Percentiles rank a stretch among this genome's conserved stretches.
Evolutionary conservation across 2,329 filamentous ascomycete genomes (phyloP).

Genomic region (Fusarium bulbicola): DNA sequence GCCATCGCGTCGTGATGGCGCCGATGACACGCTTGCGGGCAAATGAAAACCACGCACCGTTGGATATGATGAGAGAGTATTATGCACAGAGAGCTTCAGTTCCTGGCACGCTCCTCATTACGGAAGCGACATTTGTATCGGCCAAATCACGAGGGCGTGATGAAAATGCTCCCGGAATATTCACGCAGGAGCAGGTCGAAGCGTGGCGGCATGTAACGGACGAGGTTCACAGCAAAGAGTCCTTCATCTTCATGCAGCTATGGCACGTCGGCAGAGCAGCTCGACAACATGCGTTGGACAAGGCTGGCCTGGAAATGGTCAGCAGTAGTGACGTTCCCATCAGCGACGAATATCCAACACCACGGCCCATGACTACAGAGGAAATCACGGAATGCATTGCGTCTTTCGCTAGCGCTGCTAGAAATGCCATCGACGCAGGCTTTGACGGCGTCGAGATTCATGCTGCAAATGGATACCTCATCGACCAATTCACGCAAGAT

Average conservation of each 20-base stretch:
- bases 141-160: neutral
- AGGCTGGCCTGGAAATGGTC: conserved; percentile 2
- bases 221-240: conserved; percentile 9
- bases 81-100: conserved; percentile 22
- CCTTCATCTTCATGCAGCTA: conserved; percentile 18
- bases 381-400: conserved; percentile 5
- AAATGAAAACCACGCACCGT: conserved; percentile 1
- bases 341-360: neutral
- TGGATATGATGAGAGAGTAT: conserved; percentile 17
- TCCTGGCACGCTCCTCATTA: conserved; percentile 21
- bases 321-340: conserved; percentile 18
- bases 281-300: neutral
- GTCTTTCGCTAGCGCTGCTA: conserved; percentile 7
- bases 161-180: conserved; percentile 11
- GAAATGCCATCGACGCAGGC: neutral
- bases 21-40: conserved; percentile 17
- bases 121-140: conserved; percentile 11
- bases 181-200: neutral
- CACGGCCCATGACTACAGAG: neutral
- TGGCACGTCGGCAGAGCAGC: conserved; percentile 21
- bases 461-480: conserved; percentile 21
- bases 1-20: conserved; percentile 21
- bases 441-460: conserved; percentile 20
- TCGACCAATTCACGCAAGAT: conserved; percentile 16
- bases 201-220: conserved; percentile 1